phyloP scores from a whole-genome alignment of 805 yeast species.

The Metschnikowia aberdeeniae region DNA sequence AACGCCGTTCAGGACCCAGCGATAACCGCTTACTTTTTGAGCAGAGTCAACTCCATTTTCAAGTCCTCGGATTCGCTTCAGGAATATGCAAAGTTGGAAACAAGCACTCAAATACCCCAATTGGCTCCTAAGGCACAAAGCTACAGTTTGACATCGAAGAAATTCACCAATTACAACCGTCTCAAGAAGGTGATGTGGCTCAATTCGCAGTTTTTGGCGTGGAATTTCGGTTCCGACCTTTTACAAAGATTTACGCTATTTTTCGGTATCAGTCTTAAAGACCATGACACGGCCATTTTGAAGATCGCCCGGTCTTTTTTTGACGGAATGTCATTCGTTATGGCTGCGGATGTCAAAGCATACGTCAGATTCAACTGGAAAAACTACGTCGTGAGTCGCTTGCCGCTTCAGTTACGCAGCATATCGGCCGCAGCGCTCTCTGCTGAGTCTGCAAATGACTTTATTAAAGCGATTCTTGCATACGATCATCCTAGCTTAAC shows the following conservation, averaged over 20 bases:
- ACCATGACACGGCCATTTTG: constrained; percentile 11
- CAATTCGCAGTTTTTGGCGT: constrained; percentile 20
- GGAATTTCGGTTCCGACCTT: constrained; percentile 19
- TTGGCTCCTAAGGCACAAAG: background rate
- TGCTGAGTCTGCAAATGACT: constrained; percentile 2
- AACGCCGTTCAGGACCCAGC: background rate
- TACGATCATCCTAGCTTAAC: constrained; percentile 5
- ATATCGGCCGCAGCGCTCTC: constrained; percentile 5
- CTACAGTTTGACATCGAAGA: constrained; percentile 8
- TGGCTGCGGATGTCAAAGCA: constrained; percentile 19
- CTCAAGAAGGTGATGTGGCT: constrained; percentile 30
- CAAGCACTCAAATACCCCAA: background rate
- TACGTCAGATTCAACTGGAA: constrained; percentile 33
- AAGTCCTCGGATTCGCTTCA: constrained; percentile 5
- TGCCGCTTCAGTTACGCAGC: constrained; percentile 23
- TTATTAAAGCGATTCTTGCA: constrained; percentile 5
- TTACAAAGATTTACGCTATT: constrained; percentile 8
- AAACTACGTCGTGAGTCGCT: constrained; percentile 29
- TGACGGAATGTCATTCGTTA: constrained; percentile 18
- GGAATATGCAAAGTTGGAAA: background rate
- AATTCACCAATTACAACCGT: constrained; percentile 15
- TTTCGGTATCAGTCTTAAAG: constrained; percentile 9
- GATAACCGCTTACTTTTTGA: constrained; percentile 5
- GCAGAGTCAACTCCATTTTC: constrained; percentile 5
- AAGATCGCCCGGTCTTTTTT: constrained; percentile 23